Base-by-base conservation (phyloP, 1,284 basidiomycete genomes). In the Exobasidium rhododendri region DNA sequence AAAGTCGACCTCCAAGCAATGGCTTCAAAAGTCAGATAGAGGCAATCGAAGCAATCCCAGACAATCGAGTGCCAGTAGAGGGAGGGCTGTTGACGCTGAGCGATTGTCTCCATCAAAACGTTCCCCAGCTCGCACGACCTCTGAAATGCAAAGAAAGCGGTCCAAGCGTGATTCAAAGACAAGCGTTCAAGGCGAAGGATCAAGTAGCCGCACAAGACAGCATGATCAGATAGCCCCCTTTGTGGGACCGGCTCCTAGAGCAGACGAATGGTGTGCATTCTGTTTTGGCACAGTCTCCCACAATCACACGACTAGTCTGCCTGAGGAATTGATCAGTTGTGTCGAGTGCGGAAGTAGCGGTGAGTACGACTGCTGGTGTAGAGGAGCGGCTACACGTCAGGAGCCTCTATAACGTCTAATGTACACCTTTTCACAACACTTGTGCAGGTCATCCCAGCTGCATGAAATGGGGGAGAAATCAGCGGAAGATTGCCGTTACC, bases 401-500 rank as follows among this genome's bases (percentile, higher is more conserved):
- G 28, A 0, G 3, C 28, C n/a, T 4, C 11, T 17, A n/a, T n/a
- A 26, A n/a, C 11, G 6, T 5, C n/a, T n/a, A n/a, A n/a, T n/a
- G n/a, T n/a, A n/a, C n/a, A n/a, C n/a, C n/a, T n/a, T n/a, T n/a
- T 3, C 26, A 47, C 45, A n/a, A 26, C 30, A 30, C 22, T 17
- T 51, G 63, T 14, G 69, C 66, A 71, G 70, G 77, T 14, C 80
- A 81, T 59, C 70, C 75, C 32, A 62, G 68, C n/a, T 79, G 80
- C 65, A 68, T 81, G 58, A 63, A 67, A 17, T 75, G 71, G 67
- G 72, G 70, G 4, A 61, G 67, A 47, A 64, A 56, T 6, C 85
- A 62, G 81, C 88, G 60, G 79, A 80, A 62, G 73, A 81, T 68
- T 24, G 58, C 77, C 35, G 81, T 85, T 24, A 83, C 85, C 13